Base-by-base conservation (phyloP, 345 rosid species). In the Draba incana region DNA sequence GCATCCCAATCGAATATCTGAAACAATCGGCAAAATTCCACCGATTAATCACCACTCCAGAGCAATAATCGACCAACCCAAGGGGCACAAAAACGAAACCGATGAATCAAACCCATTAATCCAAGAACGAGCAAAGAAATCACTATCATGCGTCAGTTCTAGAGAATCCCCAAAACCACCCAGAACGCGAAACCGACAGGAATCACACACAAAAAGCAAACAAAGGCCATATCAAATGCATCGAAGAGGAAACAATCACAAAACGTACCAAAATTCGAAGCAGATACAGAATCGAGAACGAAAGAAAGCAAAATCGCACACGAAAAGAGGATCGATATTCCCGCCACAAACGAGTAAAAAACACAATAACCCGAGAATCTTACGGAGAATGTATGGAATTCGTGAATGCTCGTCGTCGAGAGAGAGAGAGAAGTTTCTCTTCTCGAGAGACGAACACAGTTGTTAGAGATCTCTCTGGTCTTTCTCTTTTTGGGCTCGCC, bases 381-480 rank as follows among this genome's bases (percentile, higher is more conserved):
- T 68, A 77, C 78, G 35, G 49, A 25, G 70, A 71, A 71, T 57
- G 75, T 53, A 16, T 48, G 12, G 13, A 60, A 50, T 37, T 55
- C 9, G 33, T 3, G 50, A 70, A 78, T 77, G 72, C 14, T 57
- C 37, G 45, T 62, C 74, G 56, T 63, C 60, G 49, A 53, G 70
- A 68, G 65, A 70, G 77, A 25, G 71, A 67, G 60, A 16, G 71
- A 63, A 63, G 52, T 63, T 23, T 46, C 75, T 62, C 4, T 23
- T 54, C 25, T 54, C 16, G 10, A 25, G 7, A 47, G n/a, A 65
- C 13, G 72, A 39, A 49, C 20, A 61, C 69, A 58, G 42, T 53
- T 53, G 73, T 60, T 68, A 20, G 67, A 66, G 77, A 74, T 74
- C 77, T 74, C 77, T 73, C 64, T 54, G 56, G 41, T 73, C 77